phyloP scores from a whole-genome alignment of 139 green algal genomes.

The Closterium sp. region DNA sequence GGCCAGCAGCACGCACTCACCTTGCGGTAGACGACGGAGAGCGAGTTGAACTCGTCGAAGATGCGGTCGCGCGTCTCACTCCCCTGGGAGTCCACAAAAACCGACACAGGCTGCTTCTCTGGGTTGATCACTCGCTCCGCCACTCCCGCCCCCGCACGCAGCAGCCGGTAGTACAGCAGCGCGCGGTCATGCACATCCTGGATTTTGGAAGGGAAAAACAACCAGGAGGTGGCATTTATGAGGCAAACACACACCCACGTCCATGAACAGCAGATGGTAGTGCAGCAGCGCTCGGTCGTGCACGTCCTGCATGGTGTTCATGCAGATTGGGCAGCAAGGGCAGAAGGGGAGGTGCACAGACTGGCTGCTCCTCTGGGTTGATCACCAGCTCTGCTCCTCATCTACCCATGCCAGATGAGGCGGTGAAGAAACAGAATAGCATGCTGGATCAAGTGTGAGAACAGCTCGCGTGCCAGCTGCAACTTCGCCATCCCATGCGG shows the following conservation, averaged over 20 bases:
- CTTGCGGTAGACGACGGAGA: constrained; percentile 76
- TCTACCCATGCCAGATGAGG: constrained; percentile 60
- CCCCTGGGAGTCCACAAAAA: constrained; percentile 63
- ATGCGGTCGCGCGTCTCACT: constrained; percentile 67
- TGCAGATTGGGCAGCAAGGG: background rate
- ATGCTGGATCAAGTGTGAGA: too few relatives aligned
- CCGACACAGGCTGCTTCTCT: constrained; percentile 37
- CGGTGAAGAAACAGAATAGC: too few relatives aligned
- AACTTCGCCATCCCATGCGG: too few relatives aligned
- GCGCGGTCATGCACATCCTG: constrained; percentile 84
- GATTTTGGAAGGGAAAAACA: background rate
- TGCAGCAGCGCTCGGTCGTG: constrained; percentile 89
- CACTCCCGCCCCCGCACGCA: constrained; percentile 63
- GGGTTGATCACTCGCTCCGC: constrained; percentile 44
- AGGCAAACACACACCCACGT: constrained; percentile 44
- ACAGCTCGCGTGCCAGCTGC: too few relatives aligned
- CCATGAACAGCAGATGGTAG: constrained; percentile 74
- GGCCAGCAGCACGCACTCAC: constrained; percentile 9
- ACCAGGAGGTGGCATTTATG: too few relatives aligned
- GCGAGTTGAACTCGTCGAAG: constrained; percentile 91
- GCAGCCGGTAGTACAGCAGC: constrained; percentile 86
- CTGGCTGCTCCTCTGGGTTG: constrained; percentile 27
- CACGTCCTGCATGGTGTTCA: constrained; percentile 66
- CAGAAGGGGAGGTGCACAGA: background rate
- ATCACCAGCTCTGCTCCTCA: constrained; percentile 47